Evolutionary conservation across 345 rosid genomes (phyloP).

Genomic region (Linum usitatissimum): DNA sequence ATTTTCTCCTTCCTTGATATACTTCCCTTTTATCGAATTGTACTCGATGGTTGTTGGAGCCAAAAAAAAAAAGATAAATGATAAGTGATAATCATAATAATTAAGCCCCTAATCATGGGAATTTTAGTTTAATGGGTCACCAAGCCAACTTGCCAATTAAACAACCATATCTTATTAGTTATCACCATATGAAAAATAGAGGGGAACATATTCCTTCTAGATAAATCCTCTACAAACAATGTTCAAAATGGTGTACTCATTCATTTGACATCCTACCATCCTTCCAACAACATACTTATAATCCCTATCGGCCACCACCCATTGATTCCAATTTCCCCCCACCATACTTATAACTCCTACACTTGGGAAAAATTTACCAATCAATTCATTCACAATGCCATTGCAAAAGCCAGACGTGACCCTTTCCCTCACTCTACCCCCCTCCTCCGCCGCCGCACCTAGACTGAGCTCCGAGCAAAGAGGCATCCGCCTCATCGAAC

Average conservation of each 20-base stretch:
- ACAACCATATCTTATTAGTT: not conserved
- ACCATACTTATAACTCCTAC: not conserved
- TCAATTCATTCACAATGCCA: no score
- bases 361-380: no score
- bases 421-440: slow-evolving; percentile 32
- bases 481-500: slow-evolving; percentile 37
- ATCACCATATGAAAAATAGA: no score
- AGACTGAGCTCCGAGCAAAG: slow-evolving; percentile 24
- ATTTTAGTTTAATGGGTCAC: no score
- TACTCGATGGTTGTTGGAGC: no score
- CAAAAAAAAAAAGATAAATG: no score
- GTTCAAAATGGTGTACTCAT: slow-evolving; percentile 8
- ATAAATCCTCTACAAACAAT: not conserved
- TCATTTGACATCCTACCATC: slow-evolving; percentile 9
- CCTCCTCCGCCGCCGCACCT: slow-evolving; percentile 10
- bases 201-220: not conserved
- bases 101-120: not conserved
- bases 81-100: no score
- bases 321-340: slow-evolving; percentile 14
- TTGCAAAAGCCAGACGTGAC: slow-evolving; percentile 28
- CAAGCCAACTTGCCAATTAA: not conserved
- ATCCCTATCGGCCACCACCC: slow-evolving; percentile 8
- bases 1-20: no score
- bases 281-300: slow-evolving; percentile 15
- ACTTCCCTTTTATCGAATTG: no score